Percentiles rank a stretch among this genome's conserved stretches.
Conservation (phyloP, 2,329 filamentous ascomycete genomes). For the Fusarium avenaceum region DNA sequence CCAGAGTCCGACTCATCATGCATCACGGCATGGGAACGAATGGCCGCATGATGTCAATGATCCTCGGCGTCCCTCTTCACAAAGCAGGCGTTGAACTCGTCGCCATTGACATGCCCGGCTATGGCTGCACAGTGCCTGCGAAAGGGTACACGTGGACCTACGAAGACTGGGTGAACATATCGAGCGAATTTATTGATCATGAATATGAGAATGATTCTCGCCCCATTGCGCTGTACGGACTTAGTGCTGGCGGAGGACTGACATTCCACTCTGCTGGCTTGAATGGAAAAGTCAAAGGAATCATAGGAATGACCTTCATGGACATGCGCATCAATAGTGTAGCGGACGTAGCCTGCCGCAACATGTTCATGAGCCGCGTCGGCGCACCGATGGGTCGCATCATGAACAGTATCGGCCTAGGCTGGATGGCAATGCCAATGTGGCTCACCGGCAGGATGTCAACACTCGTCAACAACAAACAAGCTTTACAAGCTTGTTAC, state of each 20-base stretch:
- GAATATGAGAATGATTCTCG: neutral
- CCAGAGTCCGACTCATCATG: slow-evolving; percentile 5
- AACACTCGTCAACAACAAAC: slow-evolving; percentile 12
- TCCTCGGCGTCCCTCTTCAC: slow-evolving; percentile 21
- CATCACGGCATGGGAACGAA: slow-evolving; percentile 27
- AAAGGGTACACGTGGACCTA: neutral
- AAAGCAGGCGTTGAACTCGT: slow-evolving; percentile 10
- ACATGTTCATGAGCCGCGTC: slow-evolving; percentile 16
- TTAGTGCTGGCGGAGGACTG: slow-evolving; percentile 1
- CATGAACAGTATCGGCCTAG: slow-evolving; percentile 3
- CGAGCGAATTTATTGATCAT: slow-evolving; percentile 1
- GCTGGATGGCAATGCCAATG: slow-evolving; percentile 17
- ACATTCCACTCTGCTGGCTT: slow-evolving; percentile 9
- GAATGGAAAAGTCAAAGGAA: neutral
- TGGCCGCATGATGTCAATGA: slow-evolving; percentile 25
- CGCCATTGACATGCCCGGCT: slow-evolving; percentile 20
- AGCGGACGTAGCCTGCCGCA: neutral
- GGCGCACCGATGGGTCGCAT: neutral
- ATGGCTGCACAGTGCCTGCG: slow-evolving; percentile 5
- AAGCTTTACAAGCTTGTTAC: neutral
- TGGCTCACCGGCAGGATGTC: slow-evolving; percentile 6
- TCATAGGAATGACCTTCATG: slow-evolving; percentile 21
- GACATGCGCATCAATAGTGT: slow-evolving; percentile 21
- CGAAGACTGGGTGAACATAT: slow-evolving; percentile 3
- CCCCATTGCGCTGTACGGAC: neutral